A percentile compares a stretch with the other conserved stretches of the same genome.
phyloP scores from a whole-genome alignment of 2,329 filamentous ascomycete genomes.

The Pestalotiopsis sp. region DNA sequence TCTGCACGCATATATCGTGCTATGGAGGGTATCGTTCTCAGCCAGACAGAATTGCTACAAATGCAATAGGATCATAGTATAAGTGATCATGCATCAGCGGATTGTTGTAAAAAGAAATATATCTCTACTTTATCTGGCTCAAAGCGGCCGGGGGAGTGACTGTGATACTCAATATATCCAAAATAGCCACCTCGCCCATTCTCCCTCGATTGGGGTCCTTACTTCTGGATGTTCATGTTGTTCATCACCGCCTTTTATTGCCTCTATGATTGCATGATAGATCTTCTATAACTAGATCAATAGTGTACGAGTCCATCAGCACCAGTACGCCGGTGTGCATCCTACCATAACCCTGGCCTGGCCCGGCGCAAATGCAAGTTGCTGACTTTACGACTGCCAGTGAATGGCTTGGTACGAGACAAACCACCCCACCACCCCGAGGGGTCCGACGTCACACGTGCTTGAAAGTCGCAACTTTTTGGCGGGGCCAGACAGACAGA shows the following conservation, averaged over 20 bases:
- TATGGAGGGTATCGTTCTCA: not conserved
- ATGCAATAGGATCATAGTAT: not conserved
- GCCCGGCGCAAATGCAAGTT: not conserved
- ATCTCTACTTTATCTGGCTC: not conserved
- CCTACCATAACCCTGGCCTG: not conserved
- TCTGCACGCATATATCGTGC: not conserved
- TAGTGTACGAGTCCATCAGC: not conserved
- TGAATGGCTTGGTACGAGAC: not conserved
- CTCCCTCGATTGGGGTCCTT: too few species aligned
- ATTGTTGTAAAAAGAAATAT: not conserved
- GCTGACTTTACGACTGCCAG: conserved; percentile 10
- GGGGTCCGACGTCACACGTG: conserved; percentile 2
- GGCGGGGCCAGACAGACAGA: conserved; percentile 6
- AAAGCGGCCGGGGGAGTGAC: too few species aligned
- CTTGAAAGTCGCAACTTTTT: conserved; percentile 14
- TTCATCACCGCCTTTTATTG: too few species aligned
- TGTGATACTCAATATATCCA: too few species aligned
- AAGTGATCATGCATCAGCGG: not conserved
- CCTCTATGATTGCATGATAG: too few species aligned
- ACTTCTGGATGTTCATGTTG: too few species aligned
- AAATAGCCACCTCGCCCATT: too few species aligned
- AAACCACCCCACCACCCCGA: conserved; percentile 5
- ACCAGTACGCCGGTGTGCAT: not conserved
- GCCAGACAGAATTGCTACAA: not conserved
- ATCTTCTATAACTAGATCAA: too few species aligned